These are phyloP conservation scores for Mucor racemosus DNA, from an alignment of 371 early-diverging fungal genomes.

Conservation along the genomic window DNA sequence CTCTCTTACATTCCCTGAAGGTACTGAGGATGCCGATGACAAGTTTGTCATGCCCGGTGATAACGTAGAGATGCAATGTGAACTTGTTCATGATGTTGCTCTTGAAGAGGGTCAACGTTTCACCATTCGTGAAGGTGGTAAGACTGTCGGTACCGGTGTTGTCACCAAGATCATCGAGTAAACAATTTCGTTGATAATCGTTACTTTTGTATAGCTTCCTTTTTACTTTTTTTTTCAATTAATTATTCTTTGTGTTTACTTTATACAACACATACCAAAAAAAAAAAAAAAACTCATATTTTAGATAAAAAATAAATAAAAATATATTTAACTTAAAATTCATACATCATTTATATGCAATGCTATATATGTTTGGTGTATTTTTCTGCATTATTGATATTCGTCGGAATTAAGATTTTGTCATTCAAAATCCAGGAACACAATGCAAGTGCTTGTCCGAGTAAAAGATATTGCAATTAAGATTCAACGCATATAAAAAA, in stretches of 20 bases:
- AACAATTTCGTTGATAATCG: slow-evolving; percentile 1
- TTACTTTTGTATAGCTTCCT: slow-evolving; percentile 10
- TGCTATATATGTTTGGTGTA: no score
- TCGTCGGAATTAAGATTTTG: no score
- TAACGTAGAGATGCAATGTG: slow-evolving; percentile 85
- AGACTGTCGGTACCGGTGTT: slow-evolving; percentile 95
- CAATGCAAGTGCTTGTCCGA: no score
- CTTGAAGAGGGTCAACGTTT: slow-evolving; percentile 94
- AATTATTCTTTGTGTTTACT: neutral
- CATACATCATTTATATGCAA: no score
- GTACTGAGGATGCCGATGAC: slow-evolving; percentile 83
- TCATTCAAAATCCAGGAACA: no score
- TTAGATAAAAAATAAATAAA: slow-evolving; percentile 8
- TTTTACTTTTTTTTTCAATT: slow-evolving; percentile 2
- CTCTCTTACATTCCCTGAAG: slow-evolving; percentile 82
- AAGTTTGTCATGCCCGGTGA: slow-evolving; percentile 99
- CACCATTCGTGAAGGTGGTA: slow-evolving; percentile 98
- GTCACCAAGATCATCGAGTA: slow-evolving; percentile 51
- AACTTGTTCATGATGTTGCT: slow-evolving; percentile 82
- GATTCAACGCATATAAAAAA: no score
- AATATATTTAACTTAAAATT: neutral
- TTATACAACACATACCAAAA: neutral
- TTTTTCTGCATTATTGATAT: no score
- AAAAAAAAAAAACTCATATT: neutral
- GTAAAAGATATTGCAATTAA: no score